A percentile compares a stretch with the other conserved stretches of the same genome.
Evolutionary conservation across 768 basidiomycete genomes (phyloP).

Genomic region (Suillus bovinus): DNA sequence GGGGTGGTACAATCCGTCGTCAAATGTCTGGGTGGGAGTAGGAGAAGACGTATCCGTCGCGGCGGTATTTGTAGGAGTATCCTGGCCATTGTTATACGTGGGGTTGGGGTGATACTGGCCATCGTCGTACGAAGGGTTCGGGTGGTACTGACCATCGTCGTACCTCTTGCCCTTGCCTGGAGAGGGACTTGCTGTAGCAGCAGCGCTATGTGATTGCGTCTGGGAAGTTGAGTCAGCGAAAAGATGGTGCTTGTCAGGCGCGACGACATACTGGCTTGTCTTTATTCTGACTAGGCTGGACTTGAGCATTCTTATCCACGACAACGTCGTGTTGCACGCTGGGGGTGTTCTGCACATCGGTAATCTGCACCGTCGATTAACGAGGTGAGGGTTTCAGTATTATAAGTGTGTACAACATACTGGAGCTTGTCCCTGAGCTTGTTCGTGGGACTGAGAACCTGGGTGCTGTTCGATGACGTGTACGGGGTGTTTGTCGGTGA

Average conservation of each 20-base stretch:
- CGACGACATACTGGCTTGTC: background rate
- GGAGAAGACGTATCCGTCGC: background rate
- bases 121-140: slow-evolving; percentile 16
- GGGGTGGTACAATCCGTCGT: slow-evolving; percentile 15
- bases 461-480: background rate
- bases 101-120: slow-evolving; percentile 24
- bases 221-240: background rate
- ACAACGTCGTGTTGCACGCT: background rate
- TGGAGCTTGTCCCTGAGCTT: slow-evolving; percentile 1
- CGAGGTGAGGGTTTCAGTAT: background rate
- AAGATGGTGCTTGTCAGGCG: background rate
- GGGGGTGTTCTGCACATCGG: background rate
- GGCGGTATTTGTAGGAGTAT: background rate
- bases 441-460: background rate
- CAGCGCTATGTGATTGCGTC: background rate
- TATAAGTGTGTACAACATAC: background rate
- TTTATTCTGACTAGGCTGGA: background rate
- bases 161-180: slow-evolving; percentile 5
- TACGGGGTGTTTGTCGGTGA: background rate
- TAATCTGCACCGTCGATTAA: background rate
- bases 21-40: background rate
- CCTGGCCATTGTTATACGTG: slow-evolving; percentile 18
- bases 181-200: background rate
- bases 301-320: background rate
- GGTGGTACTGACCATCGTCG: slow-evolving; percentile 19